Base-by-base conservation (phyloP, 345 rosid species). In the Gossypium mustelinum region DNA sequence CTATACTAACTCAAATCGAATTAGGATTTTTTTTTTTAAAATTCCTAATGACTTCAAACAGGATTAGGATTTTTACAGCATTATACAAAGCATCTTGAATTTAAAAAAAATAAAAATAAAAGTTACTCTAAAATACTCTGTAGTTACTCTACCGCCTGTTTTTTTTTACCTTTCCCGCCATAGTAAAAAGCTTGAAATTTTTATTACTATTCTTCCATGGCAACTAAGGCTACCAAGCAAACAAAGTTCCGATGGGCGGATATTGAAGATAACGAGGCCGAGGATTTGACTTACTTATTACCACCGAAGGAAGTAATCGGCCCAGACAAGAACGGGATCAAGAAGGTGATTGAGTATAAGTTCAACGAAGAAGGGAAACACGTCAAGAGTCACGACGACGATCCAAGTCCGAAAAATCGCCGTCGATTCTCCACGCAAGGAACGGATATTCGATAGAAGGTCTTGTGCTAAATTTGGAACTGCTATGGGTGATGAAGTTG, bases 221-320 rank as follows among this genome's bases (percentile, higher is more conserved):
- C 29, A 27, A 27, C 29, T 27, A 27, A 27, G 3, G 3, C 3
- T 27, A 57, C 52, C 79, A 78, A 24, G 24, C 24, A 24, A 80
- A 45, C 69, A 51, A 85, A 85, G 85, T 44, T 89, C 59, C 88
- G 86, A 43, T 92, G 98, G 98, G 92, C 87, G 0, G 97, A 94
- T 68, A 80, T 92, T 59, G 89, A 84, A 5, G 89, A 87, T 71
- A 94, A 92, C 58, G 92, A 88, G 11, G 91, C 83, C 11, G 94
- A 87, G 81, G 88, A 89, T 72, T 76, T 89, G 92, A 86, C 75
- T 90, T 88, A 27, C 72, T 83, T 92, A 7, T 82, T 94, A 55
- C 98, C 97, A 54, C 97, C 93, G 0, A 82, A 78, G 34, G 90
- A 88, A 17, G 92, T 90, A 68, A 75, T 86, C 22, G 97, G 97